Evolutionary conservation across 441 rosid species (phyloP).

Genomic region (Manihot esculenta): DNA sequence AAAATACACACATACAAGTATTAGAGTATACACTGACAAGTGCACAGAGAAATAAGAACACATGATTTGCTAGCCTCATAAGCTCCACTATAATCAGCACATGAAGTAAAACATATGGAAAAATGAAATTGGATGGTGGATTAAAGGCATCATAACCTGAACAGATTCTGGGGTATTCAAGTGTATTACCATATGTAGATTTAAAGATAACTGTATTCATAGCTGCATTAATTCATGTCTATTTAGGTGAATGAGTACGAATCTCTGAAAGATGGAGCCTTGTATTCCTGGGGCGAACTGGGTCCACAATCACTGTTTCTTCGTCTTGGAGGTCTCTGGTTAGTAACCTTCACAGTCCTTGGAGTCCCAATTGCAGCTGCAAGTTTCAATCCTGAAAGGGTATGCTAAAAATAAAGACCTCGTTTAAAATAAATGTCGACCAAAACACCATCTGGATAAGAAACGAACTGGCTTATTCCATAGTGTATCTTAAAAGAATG

Average conservation of each 20-base stretch:
- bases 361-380: slow-evolving; percentile 94
- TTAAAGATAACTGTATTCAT: not conserved
- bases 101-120: not conserved
- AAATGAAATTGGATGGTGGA: not conserved
- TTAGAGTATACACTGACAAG: too few species aligned
- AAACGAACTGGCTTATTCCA: not conserved
- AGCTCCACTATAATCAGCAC: not conserved
- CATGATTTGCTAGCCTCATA: not conserved
- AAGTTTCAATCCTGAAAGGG: slow-evolving; percentile 88
- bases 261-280: slow-evolving; percentile 66
- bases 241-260: slow-evolving; percentile 88
- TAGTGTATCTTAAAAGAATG: not conserved
- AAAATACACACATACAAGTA: too few species aligned
- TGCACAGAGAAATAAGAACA: not conserved
- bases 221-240: slow-evolving; percentile 18
- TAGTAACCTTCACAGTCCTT: slow-evolving; percentile 67
- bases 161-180: not conserved
- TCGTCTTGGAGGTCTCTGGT: slow-evolving; percentile 88
- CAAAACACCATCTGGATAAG: not conserved
- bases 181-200: not conserved
- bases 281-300: slow-evolving; percentile 94
- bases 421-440: not conserved
- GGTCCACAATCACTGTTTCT: slow-evolving; percentile 56
- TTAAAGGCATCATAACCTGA: not conserved
- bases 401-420: slow-evolving; percentile 27